Percentiles rank a stretch among this genome's conserved stretches.
Conservation (phyloP, 2,329 filamentous ascomycete genomes). For the Diplodia mutila region DNA sequence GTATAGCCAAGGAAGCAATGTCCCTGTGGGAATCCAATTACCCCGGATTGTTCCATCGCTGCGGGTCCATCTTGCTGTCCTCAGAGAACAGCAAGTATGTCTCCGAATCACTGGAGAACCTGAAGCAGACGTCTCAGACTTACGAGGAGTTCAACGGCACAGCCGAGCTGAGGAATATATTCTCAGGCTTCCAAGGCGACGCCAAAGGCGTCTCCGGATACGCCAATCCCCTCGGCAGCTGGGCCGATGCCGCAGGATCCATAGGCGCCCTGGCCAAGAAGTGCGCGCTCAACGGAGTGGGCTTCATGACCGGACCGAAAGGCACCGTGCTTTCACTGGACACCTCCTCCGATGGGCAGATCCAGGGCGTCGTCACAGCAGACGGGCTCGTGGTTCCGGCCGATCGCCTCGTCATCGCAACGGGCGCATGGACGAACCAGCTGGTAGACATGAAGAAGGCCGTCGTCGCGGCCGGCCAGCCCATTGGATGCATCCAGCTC, state of each 20-base stretch:
- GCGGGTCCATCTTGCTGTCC: background rate
- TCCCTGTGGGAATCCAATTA: background rate
- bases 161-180: background rate
- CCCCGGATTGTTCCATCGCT: background rate
- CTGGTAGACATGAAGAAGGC: constrained; percentile 26
- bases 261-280: constrained; percentile 24
- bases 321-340: constrained; percentile 26
- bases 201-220: constrained; percentile 26
- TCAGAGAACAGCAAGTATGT: background rate
- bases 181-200: background rate
- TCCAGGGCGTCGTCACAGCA: constrained; percentile 21
- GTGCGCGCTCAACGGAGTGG: constrained; percentile 26
- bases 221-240: constrained; percentile 28
- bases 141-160: background rate
- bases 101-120: background rate
- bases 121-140: background rate
- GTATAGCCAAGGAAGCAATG: constrained; percentile 36
- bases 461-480: constrained; percentile 27
- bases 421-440: constrained; percentile 36
- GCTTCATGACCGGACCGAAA: constrained; percentile 24
- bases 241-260: constrained; percentile 31
- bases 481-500: constrained; percentile 28
- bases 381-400: constrained; percentile 27
- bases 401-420: constrained; percentile 33
- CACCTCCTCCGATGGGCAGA: constrained; percentile 13